phyloP scores from a whole-genome alignment of 352 stramenopile species.

The Phytophthora pinifolia region DNA sequence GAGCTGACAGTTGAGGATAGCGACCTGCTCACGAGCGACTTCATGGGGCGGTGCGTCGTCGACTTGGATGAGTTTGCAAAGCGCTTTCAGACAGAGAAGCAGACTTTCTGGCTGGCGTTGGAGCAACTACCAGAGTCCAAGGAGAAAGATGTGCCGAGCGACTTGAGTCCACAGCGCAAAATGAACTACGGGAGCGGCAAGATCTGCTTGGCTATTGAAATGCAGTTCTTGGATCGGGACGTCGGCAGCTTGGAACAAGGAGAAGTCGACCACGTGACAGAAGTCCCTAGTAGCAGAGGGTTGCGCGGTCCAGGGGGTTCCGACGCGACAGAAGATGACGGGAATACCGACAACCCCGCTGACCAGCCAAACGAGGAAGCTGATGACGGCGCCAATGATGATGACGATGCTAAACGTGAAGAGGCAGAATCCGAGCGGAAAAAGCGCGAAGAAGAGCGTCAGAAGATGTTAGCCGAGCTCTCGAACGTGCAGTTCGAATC shows the following conservation, averaged over 20 bases:
- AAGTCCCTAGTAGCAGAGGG: conserved; percentile 44
- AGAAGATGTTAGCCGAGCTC: conserved; percentile 75
- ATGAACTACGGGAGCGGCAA: conserved; percentile 55
- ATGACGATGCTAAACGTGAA: conserved; percentile 34
- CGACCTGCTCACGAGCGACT: conserved; percentile 69
- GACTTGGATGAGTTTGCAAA: conserved; percentile 62
- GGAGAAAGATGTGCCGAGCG: conserved; percentile 35
- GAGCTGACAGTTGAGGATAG: conserved; percentile 63
- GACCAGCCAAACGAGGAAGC: conserved; percentile 35
- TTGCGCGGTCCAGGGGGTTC: conserved; percentile 29
- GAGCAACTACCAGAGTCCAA: conserved; percentile 45
- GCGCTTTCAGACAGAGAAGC: conserved; percentile 47
- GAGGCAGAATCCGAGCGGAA: conserved; percentile 63
- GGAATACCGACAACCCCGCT: conserved; percentile 29
- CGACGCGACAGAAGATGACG: conserved; percentile 12
- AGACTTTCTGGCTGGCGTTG: conserved; percentile 69
- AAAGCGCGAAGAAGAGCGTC: conserved; percentile 64
- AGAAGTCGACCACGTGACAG: conserved; percentile 63
- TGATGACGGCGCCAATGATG: conserved; percentile 35
- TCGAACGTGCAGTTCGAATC: conserved; percentile 74
- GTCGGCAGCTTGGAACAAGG: conserved; percentile 62
- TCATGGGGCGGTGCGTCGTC: conserved; percentile 70
- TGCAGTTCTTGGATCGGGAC: conserved; percentile 55
- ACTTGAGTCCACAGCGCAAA: conserved; percentile 48
- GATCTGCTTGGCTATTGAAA: conserved; percentile 67